Conservation (phyloP, 1,284 basidiomycete species). For the Naganishia sp. region DNA sequence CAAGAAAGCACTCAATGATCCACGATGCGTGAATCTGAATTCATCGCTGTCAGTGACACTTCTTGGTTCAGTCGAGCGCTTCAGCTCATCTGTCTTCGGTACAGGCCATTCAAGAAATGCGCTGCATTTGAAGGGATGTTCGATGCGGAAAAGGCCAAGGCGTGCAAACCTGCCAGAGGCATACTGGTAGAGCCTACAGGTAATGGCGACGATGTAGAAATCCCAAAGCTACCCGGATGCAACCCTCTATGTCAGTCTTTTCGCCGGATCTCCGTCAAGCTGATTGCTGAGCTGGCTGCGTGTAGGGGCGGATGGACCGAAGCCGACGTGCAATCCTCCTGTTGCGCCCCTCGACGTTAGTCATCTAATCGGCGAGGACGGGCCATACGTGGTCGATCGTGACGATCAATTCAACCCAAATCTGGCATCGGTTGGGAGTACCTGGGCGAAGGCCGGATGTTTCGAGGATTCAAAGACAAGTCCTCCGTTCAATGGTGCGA, state of each 20-base stretch:
- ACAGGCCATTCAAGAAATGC: constrained; percentile 37
- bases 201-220: constrained; percentile 37
- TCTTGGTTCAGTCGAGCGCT: background rate
- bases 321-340: constrained; percentile 31
- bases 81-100: too few species aligned
- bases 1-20: constrained; percentile 37
- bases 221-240: constrained; percentile 43
- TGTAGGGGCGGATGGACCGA: constrained; percentile 35
- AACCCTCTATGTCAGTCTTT: constrained; percentile 39
- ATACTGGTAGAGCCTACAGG: constrained; percentile 37
- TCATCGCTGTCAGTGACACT: background rate
- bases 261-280: too few species aligned
- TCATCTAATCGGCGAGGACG: constrained; percentile 36
- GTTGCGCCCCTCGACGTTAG: constrained; percentile 34
- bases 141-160: constrained; percentile 31
- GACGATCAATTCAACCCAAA: constrained; percentile 30
- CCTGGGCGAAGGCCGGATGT: constrained; percentile 39
- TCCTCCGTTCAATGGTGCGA: background rate
- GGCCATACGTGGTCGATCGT: constrained; percentile 33
- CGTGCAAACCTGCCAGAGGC: constrained; percentile 40
- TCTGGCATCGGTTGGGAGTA: constrained; percentile 26
- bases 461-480: constrained; percentile 35
- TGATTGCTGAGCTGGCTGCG: background rate
- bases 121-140: constrained; percentile 36
- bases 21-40: constrained; percentile 35